Evolutionary conservation across 257 asterid genomes (phyloP).

Genomic region (Lithospermum erythrorhizon): DNA sequence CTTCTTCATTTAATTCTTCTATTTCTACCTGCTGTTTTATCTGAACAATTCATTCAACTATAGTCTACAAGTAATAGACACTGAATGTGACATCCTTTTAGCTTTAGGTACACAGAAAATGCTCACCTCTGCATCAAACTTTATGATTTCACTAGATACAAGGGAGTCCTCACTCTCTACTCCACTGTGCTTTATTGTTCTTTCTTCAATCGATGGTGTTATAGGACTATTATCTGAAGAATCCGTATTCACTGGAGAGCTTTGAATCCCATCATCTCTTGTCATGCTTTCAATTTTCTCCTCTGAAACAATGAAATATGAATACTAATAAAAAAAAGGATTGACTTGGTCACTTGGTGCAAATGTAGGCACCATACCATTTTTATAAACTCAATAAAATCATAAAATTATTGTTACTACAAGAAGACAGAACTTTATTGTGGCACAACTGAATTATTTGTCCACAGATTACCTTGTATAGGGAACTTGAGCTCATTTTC

Average conservation of each 20-base stretch:
- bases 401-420: too few relatives aligned
- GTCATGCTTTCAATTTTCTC: conserved; percentile 29
- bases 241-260: conserved; percentile 31
- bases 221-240: conserved; percentile 31
- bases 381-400: too few relatives aligned
- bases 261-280: conserved; percentile 66
- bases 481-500: conserved; percentile 22
- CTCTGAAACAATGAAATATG: conserved; percentile 20
- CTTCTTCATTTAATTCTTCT: conserved; percentile 17
- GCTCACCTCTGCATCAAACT: conserved; percentile 36
- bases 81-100: background rate
- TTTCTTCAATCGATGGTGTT: conserved; percentile 57
- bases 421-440: too few relatives aligned
- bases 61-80: too few relatives aligned
- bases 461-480: conserved; percentile 22
- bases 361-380: too few relatives aligned
- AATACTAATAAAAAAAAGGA: background rate
- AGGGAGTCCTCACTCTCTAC: conserved; percentile 32
- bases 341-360: too few relatives aligned
- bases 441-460: background rate
- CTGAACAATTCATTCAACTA: background rate
- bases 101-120: background rate
- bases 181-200: conserved; percentile 19
- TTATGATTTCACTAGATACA: conserved; percentile 26
- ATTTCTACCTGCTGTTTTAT: conserved; percentile 21